Percentiles rank a stretch among this genome's conserved stretches.
Conservation (phyloP, 2,329 filamentous ascomycete genomes). For the Penicillium sp. region DNA sequence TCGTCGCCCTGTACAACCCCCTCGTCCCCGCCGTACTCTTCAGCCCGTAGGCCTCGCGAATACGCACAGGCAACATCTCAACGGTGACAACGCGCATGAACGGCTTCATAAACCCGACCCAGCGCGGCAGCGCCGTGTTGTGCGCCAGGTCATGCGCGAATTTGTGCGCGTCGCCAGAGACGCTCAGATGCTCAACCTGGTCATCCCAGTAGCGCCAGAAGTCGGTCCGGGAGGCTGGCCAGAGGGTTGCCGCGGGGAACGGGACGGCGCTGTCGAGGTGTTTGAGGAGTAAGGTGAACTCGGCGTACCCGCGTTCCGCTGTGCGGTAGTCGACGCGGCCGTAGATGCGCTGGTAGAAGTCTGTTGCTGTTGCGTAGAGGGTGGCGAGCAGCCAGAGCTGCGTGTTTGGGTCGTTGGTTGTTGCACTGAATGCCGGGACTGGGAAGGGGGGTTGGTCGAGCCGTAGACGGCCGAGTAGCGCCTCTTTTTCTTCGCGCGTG, state of each 20-base stretch:
- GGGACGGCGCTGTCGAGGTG: constrained; percentile 24
- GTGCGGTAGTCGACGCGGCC: constrained; percentile 37
- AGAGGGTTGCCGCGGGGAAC: constrained; percentile 30
- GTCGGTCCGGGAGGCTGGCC: constrained; percentile 36
- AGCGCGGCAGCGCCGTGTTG: constrained; percentile 33
- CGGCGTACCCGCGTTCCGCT: constrained; percentile 37
- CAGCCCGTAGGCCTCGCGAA: constrained; percentile 41
- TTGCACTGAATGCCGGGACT: constrained; percentile 28
- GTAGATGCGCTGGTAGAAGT: constrained; percentile 44
- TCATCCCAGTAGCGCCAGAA: constrained; percentile 46
- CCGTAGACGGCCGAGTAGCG: constrained; percentile 32
- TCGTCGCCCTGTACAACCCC: constrained; percentile 35
- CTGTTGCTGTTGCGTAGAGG: constrained; percentile 42
- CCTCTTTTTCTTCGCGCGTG: constrained; percentile 34
- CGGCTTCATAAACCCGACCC: constrained; percentile 37
- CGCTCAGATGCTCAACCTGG: constrained; percentile 33
- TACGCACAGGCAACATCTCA: constrained; percentile 40
- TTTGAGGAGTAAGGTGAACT: constrained; percentile 36
- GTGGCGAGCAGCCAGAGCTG: constrained; percentile 43
- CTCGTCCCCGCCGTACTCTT: constrained; percentile 35
- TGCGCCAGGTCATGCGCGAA: constrained; percentile 36
- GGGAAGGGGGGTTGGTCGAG: constrained; percentile 29
- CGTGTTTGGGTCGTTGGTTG: constrained; percentile 22
- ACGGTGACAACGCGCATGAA: constrained; percentile 37
- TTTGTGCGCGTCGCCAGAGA: constrained; percentile 35